Conservation (phyloP, 2,329 filamentous ascomycete species). For the Berkeleyomyces basicola region DNA sequence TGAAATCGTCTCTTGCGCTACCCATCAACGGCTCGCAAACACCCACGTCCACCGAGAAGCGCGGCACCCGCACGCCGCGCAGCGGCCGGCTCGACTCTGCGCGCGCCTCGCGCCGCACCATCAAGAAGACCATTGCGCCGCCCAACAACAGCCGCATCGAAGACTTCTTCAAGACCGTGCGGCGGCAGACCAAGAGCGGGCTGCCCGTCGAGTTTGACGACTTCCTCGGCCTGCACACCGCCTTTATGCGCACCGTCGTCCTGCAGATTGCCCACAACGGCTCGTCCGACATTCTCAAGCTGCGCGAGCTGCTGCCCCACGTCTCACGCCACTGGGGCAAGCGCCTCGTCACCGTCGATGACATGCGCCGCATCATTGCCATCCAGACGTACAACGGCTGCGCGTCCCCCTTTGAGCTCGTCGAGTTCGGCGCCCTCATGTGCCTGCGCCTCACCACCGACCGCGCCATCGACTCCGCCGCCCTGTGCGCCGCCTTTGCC, state of each 20-base stretch:
- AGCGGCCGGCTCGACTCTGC: slow-evolving; percentile 12
- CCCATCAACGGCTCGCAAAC: slow-evolving; percentile 2
- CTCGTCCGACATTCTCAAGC: slow-evolving; percentile 42
- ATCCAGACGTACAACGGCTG: slow-evolving; percentile 28
- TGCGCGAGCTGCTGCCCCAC: slow-evolving; percentile 42
- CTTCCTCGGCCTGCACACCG: slow-evolving; percentile 45
- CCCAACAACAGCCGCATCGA: slow-evolving; percentile 20
- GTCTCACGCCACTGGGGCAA: slow-evolving; percentile 58
- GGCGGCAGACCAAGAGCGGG: slow-evolving; percentile 17
- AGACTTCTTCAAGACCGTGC: slow-evolving; percentile 22
- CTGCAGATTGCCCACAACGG: slow-evolving; percentile 57
- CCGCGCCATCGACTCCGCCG: slow-evolving; percentile 30
- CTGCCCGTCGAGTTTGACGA: slow-evolving; percentile 40
- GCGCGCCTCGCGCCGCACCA: slow-evolving; percentile 8
- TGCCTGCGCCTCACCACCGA: slow-evolving; percentile 28
- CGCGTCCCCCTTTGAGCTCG: slow-evolving; percentile 27
- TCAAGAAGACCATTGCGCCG: slow-evolving; percentile 14
- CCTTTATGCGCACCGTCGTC: slow-evolving; percentile 51
- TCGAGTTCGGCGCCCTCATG: slow-evolving; percentile 36
- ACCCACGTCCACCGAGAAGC: slow-evolving; percentile 9
- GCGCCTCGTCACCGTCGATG: slow-evolving; percentile 45
- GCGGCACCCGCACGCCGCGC: slow-evolving; percentile 11
- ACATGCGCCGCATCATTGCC: slow-evolving; percentile 50
- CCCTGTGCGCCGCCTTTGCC: slow-evolving; percentile 38
- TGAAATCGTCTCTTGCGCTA: not conserved